Base-by-base conservation (phyloP, 2,329 filamentous ascomycete genomes). In the Chaetoscypha palmicola region DNA sequence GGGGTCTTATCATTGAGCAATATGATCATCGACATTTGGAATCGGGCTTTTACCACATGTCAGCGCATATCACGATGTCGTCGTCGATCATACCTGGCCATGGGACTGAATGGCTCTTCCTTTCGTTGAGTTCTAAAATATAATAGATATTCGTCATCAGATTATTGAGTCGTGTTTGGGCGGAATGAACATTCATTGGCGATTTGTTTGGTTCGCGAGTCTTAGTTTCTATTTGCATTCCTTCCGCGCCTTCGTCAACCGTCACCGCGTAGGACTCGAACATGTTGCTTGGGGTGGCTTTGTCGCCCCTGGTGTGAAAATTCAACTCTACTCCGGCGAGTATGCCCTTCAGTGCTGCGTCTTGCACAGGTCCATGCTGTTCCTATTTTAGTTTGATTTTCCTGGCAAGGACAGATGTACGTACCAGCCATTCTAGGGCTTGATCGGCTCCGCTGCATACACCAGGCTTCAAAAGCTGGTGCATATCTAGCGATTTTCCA, bases 341-440 rank as follows among this genome's bases (percentile, higher is more conserved):
- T 11, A 21, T 14, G 9, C 20, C 20, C 17, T 23, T 35, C 34
- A 22, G 17, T 11, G 23, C 10, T 8, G 34, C 34, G 23, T 33
- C 26, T 35, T 31, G 16, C 19, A 37, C 30, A 24, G 11, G n/a
- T 4, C 11, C 16, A 10, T 37, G 17, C 17, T 37, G 20, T 22
- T 14, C n/a, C 14, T 16, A 17, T 34, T 16, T 19, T 16, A 16
- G 32, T 9, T 34, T 34, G 16, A 16, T 17, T 17, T 19, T 16
- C 9, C 19, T 17, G 17, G 24, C 7, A 7, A 12, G 7, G 17
- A 17, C 32, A 34, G 4, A 16, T n/a, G 32, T 31, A 44, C 53
- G 30, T 50, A 58, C 57, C 12, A 60, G 48, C 48, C 47, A 54
- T 30, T 52, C 46, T 12, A 60, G 48, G 14, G 58, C 32, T 37